These are phyloP conservation scores for Margaritispora aquatica DNA, from an alignment of 495 filamentous ascomycete genomes.

Conservation along the genomic window DNA sequence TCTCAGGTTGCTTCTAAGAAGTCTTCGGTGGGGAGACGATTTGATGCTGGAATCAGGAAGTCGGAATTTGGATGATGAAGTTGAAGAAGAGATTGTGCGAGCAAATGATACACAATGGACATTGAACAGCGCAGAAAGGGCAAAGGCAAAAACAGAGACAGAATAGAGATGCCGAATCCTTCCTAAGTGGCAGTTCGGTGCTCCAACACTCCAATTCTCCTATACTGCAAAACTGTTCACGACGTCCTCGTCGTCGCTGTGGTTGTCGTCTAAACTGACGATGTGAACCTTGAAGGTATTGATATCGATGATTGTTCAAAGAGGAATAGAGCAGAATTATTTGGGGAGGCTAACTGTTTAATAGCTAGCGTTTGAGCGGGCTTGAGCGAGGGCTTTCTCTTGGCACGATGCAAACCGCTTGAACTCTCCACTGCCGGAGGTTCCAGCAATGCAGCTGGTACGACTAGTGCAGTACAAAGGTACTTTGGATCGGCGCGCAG, in stretches of 20 bases:
- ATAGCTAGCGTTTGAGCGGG: neutral
- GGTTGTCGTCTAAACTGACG: neutral
- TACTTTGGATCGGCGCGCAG: too few relatives aligned
- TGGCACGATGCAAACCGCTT: neutral
- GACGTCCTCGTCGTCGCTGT: too few relatives aligned
- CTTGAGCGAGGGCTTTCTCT: neutral
- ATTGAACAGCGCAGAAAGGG: too few relatives aligned
- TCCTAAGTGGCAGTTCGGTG: too few relatives aligned
- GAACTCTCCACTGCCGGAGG: neutral
- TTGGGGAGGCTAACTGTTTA: neutral
- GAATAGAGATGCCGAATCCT: too few relatives aligned
- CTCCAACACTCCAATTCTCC: too few relatives aligned
- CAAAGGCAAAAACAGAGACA: too few relatives aligned
- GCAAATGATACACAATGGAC: too few relatives aligned
- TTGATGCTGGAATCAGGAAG: neutral
- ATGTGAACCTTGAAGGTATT: neutral
- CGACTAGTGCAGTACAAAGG: too few relatives aligned
- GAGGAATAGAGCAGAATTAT: neutral
- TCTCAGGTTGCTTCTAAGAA: neutral
- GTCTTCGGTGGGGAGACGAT: neutral
- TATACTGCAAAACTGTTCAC: constrained; percentile 9
- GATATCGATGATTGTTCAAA: neutral
- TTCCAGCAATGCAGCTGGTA: neutral
- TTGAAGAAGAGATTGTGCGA: neutral
- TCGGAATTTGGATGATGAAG: neutral